These are phyloP conservation scores for Beta vulgaris DNA, from an alignment of 148 eudicot genomes.

Conservation along the genomic window DNA sequence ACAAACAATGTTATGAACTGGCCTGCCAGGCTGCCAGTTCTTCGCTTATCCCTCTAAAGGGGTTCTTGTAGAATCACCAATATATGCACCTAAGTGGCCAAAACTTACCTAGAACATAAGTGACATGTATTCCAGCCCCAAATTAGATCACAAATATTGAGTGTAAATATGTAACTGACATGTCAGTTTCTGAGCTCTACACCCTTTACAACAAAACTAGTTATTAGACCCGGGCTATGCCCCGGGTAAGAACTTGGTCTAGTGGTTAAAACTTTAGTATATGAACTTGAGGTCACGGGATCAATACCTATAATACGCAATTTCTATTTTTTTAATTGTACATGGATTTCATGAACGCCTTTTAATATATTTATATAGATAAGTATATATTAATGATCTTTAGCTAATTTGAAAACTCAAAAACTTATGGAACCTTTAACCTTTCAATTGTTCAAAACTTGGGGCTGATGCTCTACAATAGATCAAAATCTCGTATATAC, in stretches of 20 bases:
- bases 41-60: neutral
- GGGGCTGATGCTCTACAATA: neutral
- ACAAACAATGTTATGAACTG: neutral
- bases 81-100: constrained; percentile 1
- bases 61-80: neutral
- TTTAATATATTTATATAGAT: too few species aligned
- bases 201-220: too few species aligned
- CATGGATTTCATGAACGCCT: too few species aligned
- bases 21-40: neutral
- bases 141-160: neutral
- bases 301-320: too few species aligned
- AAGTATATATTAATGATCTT: too few species aligned
- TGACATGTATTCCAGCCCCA: neutral
- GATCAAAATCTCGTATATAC: neutral
- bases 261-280: too few species aligned
- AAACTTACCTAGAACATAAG: neutral
- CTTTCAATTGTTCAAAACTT: neutral
- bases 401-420: neutral
- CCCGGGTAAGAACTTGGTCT: too few species aligned
- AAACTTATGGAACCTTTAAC: too few species aligned
- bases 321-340: too few species aligned
- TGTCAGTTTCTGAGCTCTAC: neutral
- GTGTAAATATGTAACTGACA: neutral
- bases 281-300: too few species aligned
- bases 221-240: too few species aligned